Base-by-base conservation (phyloP, 371 early-diverging fungal species). In the Blakeslea trispora region DNA sequence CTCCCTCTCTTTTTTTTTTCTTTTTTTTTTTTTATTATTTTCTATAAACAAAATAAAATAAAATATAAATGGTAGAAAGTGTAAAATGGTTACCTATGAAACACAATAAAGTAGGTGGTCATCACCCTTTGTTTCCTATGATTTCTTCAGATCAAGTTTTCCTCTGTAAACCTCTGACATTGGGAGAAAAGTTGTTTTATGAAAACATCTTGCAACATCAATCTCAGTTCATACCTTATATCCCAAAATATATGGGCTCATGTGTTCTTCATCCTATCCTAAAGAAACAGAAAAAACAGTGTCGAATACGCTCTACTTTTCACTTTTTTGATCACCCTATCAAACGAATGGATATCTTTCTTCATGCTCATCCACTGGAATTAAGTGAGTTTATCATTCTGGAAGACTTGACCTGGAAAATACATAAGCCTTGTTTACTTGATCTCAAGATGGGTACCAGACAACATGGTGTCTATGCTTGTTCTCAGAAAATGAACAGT, bases 371-470 rank as follows among this genome's bases (percentile, higher is more conserved):
- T 0, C 23, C 37, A 22, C 18, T 48, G 28, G 24, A 58, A 43
- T 31, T 44, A 74, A 68, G 83, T 92, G 28, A 28, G 69, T 97
- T 95, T 61, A 83, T 97, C 57, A 71, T 97, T 8, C 71, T 97
- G 72, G 91, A 93, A 42, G 97, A 97, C 66, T 72, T 97, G 57
- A 96, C 96, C 0, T 83, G 87, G 13, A 86, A 88, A 1, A 68
- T 91, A 58, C 72, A 77, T 58, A 81, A 82, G 17, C 97, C 97
- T 0, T 95, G 96, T 59, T 89, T 97, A 15, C 78, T 97, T 45
- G 96, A 97, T 61, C 79, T 97, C 53, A 97, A 97, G 61, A 96
- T 97, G 95, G 97, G 97, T 18, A 93, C 92, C 10, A 77, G 97
- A 5, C 97, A 97, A 70, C 91, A 95, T 61, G 95, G 96, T 5